A percentile compares a stretch with the other conserved stretches of the same genome.
phyloP scores from a whole-genome alignment of 768 basidiomycete species.

The Tremella yokohamensis region DNA sequence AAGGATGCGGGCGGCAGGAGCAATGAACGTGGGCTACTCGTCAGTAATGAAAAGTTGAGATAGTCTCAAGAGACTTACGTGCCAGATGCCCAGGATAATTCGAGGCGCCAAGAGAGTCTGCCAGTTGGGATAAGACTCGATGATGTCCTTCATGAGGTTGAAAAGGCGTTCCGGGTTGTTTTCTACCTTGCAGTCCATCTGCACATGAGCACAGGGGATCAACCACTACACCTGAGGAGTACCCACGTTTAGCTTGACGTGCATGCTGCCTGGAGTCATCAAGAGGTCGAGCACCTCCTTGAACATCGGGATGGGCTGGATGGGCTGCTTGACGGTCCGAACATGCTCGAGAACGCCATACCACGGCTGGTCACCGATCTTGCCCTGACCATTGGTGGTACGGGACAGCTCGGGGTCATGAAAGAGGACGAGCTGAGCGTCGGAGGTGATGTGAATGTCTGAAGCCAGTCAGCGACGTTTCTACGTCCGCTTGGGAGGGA shows the following conservation, averaged over 20 bases:
- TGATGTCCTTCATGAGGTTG: constrained; percentile 63
- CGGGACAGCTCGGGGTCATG: constrained; percentile 85
- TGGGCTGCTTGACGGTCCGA: constrained; percentile 72
- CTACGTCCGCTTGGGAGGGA: neutral
- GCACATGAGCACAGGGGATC: constrained; percentile 58
- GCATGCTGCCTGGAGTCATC: constrained; percentile 58
- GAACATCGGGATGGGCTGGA: constrained; percentile 86
- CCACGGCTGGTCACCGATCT: constrained; percentile 70
- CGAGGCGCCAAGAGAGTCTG: constrained; percentile 40
- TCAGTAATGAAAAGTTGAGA: constrained; percentile 51
- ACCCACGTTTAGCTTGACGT: constrained; percentile 54
- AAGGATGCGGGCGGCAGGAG: constrained; percentile 67
- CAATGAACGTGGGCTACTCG: constrained; percentile 81
- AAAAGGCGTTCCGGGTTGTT: constrained; percentile 82
- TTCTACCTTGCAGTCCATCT: constrained; percentile 90
- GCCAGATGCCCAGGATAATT: constrained; percentile 49
- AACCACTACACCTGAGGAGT: neutral
- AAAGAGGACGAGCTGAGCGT: constrained; percentile 88
- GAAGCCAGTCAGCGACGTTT: constrained; percentile 29
- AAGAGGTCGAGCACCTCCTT: constrained; percentile 73
- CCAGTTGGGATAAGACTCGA: constrained; percentile 55
- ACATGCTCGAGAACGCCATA: constrained; percentile 62
- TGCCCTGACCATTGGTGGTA: constrained; percentile 71
- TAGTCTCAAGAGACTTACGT: constrained; percentile 41
- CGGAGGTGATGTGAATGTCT: constrained; percentile 93